Evolutionary conservation across 2,329 filamentous ascomycete species (phyloP), one percentile per base, ranked within the genome.

Genomic region (Curvularia spicifera): DNA sequence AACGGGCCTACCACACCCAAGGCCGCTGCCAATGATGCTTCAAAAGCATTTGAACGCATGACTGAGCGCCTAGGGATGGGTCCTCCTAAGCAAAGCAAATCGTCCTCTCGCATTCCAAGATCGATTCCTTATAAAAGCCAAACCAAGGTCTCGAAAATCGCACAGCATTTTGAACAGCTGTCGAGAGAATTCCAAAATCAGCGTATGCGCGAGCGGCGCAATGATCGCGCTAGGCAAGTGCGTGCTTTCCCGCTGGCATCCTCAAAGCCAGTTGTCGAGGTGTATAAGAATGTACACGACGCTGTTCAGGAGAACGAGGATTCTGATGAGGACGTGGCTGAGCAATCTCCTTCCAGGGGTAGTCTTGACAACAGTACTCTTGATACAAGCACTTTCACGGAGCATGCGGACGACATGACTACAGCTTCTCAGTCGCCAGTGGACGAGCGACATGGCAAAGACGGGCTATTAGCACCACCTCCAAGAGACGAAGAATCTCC

Each of bases 121-220:
- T 95, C 95, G 26, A 87, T 97, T 28, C 87, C 90, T 71, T 68
- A 75, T 49, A 91, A 88, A 46, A 60, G 43, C 85, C 89, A 51
- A 87, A 58, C 91, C 3, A 91, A 90, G 69, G 95, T 99, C 2
- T 96, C 93, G 8, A 93, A 89, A n/a, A 83, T 99, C 49, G 92
- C 95, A 18, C 91, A 91, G 67, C 95, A 98, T 75, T 98, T 99
- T 72, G 96, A 99, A 76, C 93, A 98, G 75, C 83, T 99, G 56
- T 97, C 93, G 68, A 89, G 93, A 24, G 96, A 99, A 72, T 99
- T 99, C 66, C 93, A 97, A 72, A 96, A 94, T 69, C 94, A 99
- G 78, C 87, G 95, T 44, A 86, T 96, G 66, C 89, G 91, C 48
- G 94, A 98, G 75, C 87, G 91, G 64, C 89, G 91, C 58, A 91